Evolutionary conservation across 2,329 filamentous ascomycete genomes (phyloP).

Genomic region (Trematosphaeria pertusa): DNA sequence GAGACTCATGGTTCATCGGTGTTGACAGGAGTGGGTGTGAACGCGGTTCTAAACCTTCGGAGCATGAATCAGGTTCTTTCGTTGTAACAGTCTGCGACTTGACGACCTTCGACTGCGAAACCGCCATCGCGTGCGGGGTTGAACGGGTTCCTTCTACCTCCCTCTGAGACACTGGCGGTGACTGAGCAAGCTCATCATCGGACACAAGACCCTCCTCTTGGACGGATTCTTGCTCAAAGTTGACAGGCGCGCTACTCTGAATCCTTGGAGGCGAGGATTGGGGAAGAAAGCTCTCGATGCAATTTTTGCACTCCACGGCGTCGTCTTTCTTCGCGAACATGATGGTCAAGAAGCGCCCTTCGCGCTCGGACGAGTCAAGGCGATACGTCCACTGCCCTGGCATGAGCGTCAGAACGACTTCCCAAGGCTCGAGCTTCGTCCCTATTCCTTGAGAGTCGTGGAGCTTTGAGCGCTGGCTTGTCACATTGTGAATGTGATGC

Average conservation of each 20-base stretch:
- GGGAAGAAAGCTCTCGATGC: constrained; percentile 20
- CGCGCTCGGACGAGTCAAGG: constrained; percentile 26
- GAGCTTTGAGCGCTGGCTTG: constrained; percentile 18
- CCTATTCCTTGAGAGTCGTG: constrained; percentile 29
- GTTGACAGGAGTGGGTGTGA: too few relatives aligned
- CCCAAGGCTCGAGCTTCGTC: constrained; percentile 26
- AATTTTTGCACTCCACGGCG: constrained; percentile 27
- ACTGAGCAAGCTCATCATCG: too few relatives aligned
- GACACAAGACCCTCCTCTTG: too few relatives aligned
- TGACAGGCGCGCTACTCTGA: too few relatives aligned
- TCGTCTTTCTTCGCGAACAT: constrained; percentile 24
- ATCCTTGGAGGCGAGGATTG: neutral
- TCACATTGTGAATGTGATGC: constrained; percentile 20
- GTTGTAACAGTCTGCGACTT: too few relatives aligned
- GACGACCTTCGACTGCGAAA: too few relatives aligned
- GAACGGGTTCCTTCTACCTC: too few relatives aligned
- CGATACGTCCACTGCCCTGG: constrained; percentile 27
- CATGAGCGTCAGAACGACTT: constrained; percentile 25
- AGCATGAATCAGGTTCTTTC: too few relatives aligned
- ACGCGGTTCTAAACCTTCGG: too few relatives aligned
- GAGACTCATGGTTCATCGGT: too few relatives aligned
- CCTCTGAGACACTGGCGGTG: too few relatives aligned
- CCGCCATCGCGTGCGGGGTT: too few relatives aligned
- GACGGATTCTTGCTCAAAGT: neutral
- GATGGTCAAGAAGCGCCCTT: constrained; percentile 28